These are phyloP conservation scores for Omphalotus olearius DNA, from an alignment of 1,284 basidiomycete species.

Conservation along the genomic window DNA sequence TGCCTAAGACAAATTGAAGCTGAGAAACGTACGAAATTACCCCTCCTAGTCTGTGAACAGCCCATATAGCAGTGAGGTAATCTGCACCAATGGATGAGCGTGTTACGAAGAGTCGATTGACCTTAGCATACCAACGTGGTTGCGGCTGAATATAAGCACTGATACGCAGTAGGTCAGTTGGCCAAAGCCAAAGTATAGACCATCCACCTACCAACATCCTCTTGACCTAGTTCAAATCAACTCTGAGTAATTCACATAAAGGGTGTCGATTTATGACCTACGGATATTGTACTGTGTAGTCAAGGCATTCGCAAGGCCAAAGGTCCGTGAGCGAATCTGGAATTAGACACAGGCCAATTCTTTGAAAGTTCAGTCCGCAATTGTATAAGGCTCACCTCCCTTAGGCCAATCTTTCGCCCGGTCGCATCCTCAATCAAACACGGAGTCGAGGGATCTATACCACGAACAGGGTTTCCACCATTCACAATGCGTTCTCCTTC, in stretches of 20 bases:
- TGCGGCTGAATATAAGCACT: slow-evolving; percentile 61
- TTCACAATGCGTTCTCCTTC: slow-evolving; percentile 36
- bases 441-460: slow-evolving; percentile 29
- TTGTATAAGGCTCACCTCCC: slow-evolving; percentile 33
- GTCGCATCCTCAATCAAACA: slow-evolving; percentile 60
- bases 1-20: not conserved
- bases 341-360: not conserved
- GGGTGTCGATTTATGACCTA: slow-evolving; percentile 21
- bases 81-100: slow-evolving; percentile 35
- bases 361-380: not conserved
- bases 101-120: not conserved
- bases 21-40: slow-evolving; percentile 48
- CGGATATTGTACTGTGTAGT: slow-evolving; percentile 37
- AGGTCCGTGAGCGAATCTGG: slow-evolving; percentile 45
- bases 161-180: not conserved
- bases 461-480: slow-evolving; percentile 24
- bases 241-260: not conserved
- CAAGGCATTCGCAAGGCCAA: slow-evolving; percentile 51
- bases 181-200: too few species aligned
- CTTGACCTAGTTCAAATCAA: slow-evolving; percentile 26
- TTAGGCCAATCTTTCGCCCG: slow-evolving; percentile 35
- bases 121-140: slow-evolving; percentile 47
- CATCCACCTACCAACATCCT: slow-evolving; percentile 44
- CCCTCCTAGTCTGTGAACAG: slow-evolving; percentile 63
- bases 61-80: slow-evolving; percentile 69